Percentiles rank a stretch among this genome's conserved stretches.
Evolutionary conservation across 1,284 basidiomycete genomes (phyloP).

Genomic region (Cutaneotrichosporon daszewskae): DNA sequence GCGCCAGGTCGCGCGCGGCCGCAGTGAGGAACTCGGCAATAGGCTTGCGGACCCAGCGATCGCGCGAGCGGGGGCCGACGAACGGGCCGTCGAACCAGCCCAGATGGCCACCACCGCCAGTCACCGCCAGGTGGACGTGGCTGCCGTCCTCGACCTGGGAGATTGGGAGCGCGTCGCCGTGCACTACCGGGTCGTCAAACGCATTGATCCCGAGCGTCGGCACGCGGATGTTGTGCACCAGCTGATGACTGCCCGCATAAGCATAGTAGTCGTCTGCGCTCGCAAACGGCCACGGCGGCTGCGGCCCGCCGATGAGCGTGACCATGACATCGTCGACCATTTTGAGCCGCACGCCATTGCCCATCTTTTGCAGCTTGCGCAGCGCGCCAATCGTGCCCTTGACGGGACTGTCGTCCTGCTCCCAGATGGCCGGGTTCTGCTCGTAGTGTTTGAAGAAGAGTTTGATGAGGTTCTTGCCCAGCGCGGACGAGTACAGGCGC

Average conservation of each 20-base stretch:
- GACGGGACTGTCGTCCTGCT: constrained; percentile 14
- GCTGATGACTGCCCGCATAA: constrained; percentile 53
- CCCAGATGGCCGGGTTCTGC: constrained; percentile 24
- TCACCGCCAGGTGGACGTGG: constrained; percentile 67
- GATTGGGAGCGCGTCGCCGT: constrained; percentile 52
- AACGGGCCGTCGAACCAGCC: constrained; percentile 76
- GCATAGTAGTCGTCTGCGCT: constrained; percentile 74
- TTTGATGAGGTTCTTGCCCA: constrained; percentile 70
- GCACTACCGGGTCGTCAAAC: constrained; percentile 82
- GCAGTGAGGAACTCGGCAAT: constrained; percentile 40
- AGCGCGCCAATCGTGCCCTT: constrained; percentile 18
- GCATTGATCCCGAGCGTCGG: constrained; percentile 74
- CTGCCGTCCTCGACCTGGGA: constrained; percentile 57
- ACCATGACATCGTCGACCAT: constrained; percentile 58
- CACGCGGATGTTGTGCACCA: constrained; percentile 41
- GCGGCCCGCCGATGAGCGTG: constrained; percentile 67
- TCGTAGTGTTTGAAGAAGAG: constrained; percentile 61
- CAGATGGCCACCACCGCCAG: constrained; percentile 80
- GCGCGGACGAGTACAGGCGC: constrained; percentile 71
- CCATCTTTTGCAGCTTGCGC: constrained; percentile 16
- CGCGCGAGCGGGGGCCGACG: constrained; percentile 18
- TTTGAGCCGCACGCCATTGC: constrained; percentile 23
- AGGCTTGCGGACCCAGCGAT: constrained; percentile 42
- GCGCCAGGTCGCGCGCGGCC: constrained; percentile 15
- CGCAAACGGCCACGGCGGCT: constrained; percentile 65